phyloP scores from a whole-genome alignment of 23 red algal species.

The Gracilaria gracilis region DNA sequence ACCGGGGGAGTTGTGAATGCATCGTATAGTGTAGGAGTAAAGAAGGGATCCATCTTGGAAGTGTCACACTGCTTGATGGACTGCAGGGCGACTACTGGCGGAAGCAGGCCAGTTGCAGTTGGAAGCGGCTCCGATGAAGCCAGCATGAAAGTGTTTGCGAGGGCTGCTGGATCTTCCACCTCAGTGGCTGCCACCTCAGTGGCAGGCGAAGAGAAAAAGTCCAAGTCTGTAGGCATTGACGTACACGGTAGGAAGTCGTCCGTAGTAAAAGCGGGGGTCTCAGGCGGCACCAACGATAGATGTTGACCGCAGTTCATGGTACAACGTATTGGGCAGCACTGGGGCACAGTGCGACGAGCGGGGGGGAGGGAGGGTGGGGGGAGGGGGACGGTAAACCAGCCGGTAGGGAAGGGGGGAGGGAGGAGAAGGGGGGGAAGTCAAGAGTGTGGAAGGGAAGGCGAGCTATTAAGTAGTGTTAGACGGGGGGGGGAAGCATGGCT shows the following conservation, averaged over 20 bases:
- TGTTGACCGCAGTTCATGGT: neutral
- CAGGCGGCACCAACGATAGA: neutral
- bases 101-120: no score
- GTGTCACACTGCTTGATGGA: no score
- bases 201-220: constrained; percentile 53
- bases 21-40: neutral
- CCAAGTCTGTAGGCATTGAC: neutral
- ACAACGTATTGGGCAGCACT: neutral
- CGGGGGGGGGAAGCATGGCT: no score
- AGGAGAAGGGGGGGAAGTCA: neutral
- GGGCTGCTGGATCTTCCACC: neutral
- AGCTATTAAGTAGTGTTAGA: no score
- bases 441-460: neutral
- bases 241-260: neutral
- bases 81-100: no score
- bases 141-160: neutral
- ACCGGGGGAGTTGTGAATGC: neutral
- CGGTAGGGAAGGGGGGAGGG: constrained; percentile 1
- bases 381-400: neutral
- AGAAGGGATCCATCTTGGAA: neutral
- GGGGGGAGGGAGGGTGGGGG: neutral
- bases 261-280: neutral
- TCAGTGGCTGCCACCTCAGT: constrained; percentile 33
- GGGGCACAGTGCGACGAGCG: no score
- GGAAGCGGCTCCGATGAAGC: neutral